A percentile compares a stretch with the other conserved stretches of the same genome.
phyloP scores from a whole-genome alignment of 2,329 filamentous ascomycete genomes.

The Amauroascus verrucosus region DNA sequence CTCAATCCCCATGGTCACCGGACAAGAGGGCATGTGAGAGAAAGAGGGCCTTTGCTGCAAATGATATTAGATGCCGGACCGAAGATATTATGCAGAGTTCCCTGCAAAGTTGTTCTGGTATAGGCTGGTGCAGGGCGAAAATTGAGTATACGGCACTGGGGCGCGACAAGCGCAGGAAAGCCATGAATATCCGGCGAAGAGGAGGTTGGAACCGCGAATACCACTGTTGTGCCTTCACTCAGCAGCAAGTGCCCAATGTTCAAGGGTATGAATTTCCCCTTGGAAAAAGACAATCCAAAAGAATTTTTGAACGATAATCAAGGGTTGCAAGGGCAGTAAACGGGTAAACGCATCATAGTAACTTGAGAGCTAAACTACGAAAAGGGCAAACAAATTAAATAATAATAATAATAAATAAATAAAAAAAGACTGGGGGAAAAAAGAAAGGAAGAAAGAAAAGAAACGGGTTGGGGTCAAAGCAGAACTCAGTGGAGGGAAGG shows the following conservation, averaged over 20 bases:
- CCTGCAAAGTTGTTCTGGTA: background rate
- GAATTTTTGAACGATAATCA: too few species aligned
- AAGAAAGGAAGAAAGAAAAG: background rate
- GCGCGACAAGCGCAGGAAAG: constrained; percentile 7
- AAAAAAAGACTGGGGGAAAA: background rate
- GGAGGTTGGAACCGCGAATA: background rate
- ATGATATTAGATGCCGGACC: constrained; percentile 1
- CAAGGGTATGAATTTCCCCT: constrained; percentile 1
- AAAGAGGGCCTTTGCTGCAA: background rate
- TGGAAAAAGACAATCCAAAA: too few species aligned
- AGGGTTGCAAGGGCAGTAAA: too few species aligned
- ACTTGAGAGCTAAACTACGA: too few species aligned
- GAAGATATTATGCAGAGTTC: background rate
- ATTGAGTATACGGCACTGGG: background rate
- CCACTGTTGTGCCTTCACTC: background rate
- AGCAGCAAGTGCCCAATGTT: constrained; percentile 5
- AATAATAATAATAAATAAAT: background rate
- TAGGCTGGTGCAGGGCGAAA: constrained; percentile 1
- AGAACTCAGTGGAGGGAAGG: too few species aligned
- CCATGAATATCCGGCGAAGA: background rate
- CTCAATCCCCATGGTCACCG: background rate
- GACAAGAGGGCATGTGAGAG: background rate
- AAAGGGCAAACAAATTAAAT: background rate
- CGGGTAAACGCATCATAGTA: too few species aligned
- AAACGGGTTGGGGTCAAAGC: too few species aligned